Base-by-base conservation (phyloP, 2,329 filamentous ascomycete species). In the Epichloe aotearoae region DNA sequence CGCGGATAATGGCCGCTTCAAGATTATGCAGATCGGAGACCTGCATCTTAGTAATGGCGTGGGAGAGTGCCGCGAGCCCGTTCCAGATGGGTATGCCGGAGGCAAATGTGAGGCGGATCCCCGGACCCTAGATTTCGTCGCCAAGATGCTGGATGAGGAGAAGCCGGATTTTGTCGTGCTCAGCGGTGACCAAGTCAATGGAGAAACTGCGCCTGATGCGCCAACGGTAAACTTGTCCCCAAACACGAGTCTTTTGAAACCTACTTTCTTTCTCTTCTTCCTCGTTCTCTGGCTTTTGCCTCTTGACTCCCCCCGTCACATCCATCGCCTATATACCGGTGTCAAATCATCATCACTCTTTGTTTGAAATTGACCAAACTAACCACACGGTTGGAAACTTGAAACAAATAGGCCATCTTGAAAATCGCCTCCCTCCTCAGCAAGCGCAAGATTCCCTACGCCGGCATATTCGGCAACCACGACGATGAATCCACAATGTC, bases 1-100 rank as follows among this genome's bases (percentile, higher is more conserved):
- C 55, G 79, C 80, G 42, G 88, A 94, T 54, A 88, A 93, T 63
- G 93, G 91, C 33, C 88, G 85, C 59, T 97, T 97, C 73, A 97
- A 97, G 73, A 95, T 98, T 56, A 82, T 98, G 77, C 93, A 98
- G 68, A 74, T 95, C 50, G 86, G 89, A n/a, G 93, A 98, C 69
- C 71, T 97, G 54, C 93, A 98, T 67, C 71, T 98, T 51, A 91
- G 88, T 62, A 98, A 93, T 2, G 93, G 91, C 10, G 75, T 90
- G 5, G 93, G 93, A 10, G 69, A 70, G 43, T 98, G 93, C 63
- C 82, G 93, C 56, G 89, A 98, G 59, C 80, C 88, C n/a, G 76
- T 91, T 57, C 90, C 90, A 0, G 77, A 81, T 54, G 77, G 76
- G 46, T 79, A 80, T 57, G 79, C 88, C 49, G 83, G 82, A 5